Evolutionary conservation across 345 rosid genomes (phyloP).

Genomic region (Psidium guajava): DNA sequence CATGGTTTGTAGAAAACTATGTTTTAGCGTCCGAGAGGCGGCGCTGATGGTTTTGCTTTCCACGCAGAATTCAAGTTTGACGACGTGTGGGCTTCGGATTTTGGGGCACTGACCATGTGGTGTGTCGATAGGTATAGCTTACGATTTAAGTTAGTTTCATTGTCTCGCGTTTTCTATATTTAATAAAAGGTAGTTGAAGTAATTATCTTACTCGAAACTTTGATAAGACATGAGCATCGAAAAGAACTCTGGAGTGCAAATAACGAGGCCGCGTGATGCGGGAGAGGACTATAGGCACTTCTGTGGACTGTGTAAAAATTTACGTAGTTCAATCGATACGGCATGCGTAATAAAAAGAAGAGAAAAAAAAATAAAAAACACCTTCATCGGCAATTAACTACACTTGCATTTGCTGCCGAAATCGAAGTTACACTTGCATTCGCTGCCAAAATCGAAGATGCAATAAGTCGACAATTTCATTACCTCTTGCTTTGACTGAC

Average conservation of each 20-base stretch:
- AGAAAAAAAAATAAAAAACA: neutral
- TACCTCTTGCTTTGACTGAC: neutral
- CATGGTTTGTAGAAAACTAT: neutral
- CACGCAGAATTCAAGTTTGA: neutral
- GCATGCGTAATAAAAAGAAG: neutral
- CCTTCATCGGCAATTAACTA: neutral
- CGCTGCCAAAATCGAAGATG: neutral
- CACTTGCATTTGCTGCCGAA: neutral
- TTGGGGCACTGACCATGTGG: neutral
- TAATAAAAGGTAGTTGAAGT: neutral
- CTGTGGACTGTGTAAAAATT: neutral
- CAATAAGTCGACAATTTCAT: neutral
- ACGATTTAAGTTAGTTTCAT: neutral
- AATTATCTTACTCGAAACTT: neutral
- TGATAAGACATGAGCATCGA: neutral
- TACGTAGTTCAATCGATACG: neutral
- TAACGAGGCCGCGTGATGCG: neutral
- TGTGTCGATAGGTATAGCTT: neutral
- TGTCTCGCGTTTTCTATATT: neutral
- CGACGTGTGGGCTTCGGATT: neutral
- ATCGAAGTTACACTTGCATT: neutral
- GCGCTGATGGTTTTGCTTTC: neutral
- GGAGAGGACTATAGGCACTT: neutral
- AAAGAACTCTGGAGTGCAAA: neutral
- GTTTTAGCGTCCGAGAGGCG: neutral